Conservation (phyloP, 108 stramenopile species). For the Cyclotella sp. region DNA sequence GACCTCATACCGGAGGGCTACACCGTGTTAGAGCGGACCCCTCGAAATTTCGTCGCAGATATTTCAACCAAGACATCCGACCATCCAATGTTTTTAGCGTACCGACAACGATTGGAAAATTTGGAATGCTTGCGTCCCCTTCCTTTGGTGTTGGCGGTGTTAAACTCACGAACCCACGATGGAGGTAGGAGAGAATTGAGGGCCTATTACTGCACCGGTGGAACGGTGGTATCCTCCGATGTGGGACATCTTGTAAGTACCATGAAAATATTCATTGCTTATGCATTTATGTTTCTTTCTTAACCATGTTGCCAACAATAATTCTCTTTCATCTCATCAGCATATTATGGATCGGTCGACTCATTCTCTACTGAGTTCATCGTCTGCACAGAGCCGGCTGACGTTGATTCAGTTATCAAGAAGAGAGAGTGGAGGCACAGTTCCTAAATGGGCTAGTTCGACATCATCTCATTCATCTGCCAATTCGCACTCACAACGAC, state of each 20-base stretch:
- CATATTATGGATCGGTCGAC: slow-evolving; percentile 91
- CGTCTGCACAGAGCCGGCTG: slow-evolving; percentile 76
- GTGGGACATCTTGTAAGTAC: slow-evolving; percentile 66
- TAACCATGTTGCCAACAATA: background rate
- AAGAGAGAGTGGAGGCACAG: slow-evolving; percentile 33
- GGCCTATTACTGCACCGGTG: slow-evolving; percentile 88
- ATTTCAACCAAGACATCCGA: slow-evolving; percentile 44
- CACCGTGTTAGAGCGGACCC: slow-evolving; percentile 84
- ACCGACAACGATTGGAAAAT: slow-evolving; percentile 83
- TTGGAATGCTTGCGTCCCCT: slow-evolving; percentile 82
- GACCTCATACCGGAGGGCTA: slow-evolving; percentile 85
- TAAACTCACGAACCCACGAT: slow-evolving; percentile 31
- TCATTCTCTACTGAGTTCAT: slow-evolving; percentile 77
- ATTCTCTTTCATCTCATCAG: background rate
- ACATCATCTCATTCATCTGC: slow-evolving; percentile 26
- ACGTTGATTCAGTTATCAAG: slow-evolving; percentile 74
- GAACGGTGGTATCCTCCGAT: slow-evolving; percentile 67
- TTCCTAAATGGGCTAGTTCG: slow-evolving; percentile 48
- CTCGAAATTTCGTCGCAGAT: slow-evolving; percentile 78
- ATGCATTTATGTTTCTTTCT: background rate
- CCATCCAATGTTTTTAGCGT: slow-evolving; percentile 73
- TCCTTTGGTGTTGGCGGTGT: slow-evolving; percentile 73
- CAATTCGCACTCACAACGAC: background rate
- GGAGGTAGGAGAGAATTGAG: slow-evolving; percentile 47
- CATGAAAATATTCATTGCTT: background rate